Evolutionary conservation across 768 basidiomycete genomes (phyloP).

Genomic region (Amylocystis lapponica): DNA sequence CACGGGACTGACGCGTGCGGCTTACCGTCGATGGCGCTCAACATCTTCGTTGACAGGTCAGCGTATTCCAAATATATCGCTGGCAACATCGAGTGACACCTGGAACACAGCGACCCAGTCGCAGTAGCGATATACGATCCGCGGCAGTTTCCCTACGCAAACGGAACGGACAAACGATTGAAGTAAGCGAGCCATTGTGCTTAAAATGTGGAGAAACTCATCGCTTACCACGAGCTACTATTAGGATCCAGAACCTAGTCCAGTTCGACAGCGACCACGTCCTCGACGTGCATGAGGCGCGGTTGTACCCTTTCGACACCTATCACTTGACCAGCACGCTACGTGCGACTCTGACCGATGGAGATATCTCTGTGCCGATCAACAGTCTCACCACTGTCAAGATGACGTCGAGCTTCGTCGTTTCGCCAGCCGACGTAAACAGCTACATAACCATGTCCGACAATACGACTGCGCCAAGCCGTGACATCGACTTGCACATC

Average conservation of each 20-base stretch:
- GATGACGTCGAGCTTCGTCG: constrained; percentile 42
- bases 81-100: background rate
- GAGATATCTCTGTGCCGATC: constrained; percentile 36
- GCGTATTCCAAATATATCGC: constrained; percentile 6
- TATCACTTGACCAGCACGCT: constrained; percentile 46
- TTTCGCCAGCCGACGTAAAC: constrained; percentile 14
- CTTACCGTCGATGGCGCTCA: constrained; percentile 35
- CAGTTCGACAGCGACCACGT: constrained; percentile 55
- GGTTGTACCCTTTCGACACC: constrained; percentile 52
- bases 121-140: constrained; percentile 46
- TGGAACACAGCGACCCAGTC: constrained; percentile 31
- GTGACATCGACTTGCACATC: constrained; percentile 43
- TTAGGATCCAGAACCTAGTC: constrained; percentile 48
- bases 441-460: constrained; percentile 38
- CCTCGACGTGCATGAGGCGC: constrained; percentile 48
- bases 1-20: constrained; percentile 44
- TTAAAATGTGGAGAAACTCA: background rate
- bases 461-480: constrained; percentile 36
- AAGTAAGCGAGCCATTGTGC: constrained; percentile 25
- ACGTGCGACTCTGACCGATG: constrained; percentile 30
- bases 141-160: constrained; percentile 36
- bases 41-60: constrained; percentile 47
- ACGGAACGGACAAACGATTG: constrained; percentile 35
- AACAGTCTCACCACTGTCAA: constrained; percentile 37
- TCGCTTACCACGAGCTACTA: too few relatives aligned